Base-by-base conservation (phyloP, 2,329 filamentous ascomycete genomes). In the Trichoderma semiorbis region DNA sequence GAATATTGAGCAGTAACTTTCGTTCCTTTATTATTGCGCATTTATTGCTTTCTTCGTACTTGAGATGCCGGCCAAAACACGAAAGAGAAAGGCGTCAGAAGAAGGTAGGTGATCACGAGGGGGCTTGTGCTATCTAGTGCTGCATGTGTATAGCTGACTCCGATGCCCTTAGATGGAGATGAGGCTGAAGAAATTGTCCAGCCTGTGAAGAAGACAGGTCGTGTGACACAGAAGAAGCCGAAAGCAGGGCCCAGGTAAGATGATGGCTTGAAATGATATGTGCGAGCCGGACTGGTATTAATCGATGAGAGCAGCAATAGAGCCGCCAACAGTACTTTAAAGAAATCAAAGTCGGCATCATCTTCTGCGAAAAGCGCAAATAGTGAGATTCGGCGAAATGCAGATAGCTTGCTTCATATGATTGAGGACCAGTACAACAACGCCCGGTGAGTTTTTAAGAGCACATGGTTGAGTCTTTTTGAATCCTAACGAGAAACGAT, bases 11-110 rank as follows among this genome's bases (percentile, higher is more conserved):
- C n/a, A 2, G 28, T 12, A 53, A 14, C 30, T 11, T 16, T 34
- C 14, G 0, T 8, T 21, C 2, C 8, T 34, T 26, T 16, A 7
- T 60, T 21, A 21, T 14, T 34, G 28, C 7, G 30, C 18, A 21
- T 12, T 60, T 21, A 21, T 8, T 6, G 36, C 36, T 1, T 30
- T n/a, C 14, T 24, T 26, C 3, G 14, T 30, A 32, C 21, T 24
- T 11, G 7, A 67, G 5, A 81, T 81, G 79, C 74, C 79, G 6
- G 75, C 77, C 16, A 72, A 62, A 62, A 75, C 75, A 12, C 72
- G 76, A n/a, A 80, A 78, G 55, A 77, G 77, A 70, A 79, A 75
- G 32, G 57, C 50, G 7, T 74, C 75, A 7, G 69, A 63, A 18
- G 74, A 72, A 7, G 77, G 79, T 77, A 62, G 60, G 74, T 60